Evolutionary conservation across 352 stramenopile species (phyloP).

Genomic region (Phytophthora fragariaefolia): DNA sequence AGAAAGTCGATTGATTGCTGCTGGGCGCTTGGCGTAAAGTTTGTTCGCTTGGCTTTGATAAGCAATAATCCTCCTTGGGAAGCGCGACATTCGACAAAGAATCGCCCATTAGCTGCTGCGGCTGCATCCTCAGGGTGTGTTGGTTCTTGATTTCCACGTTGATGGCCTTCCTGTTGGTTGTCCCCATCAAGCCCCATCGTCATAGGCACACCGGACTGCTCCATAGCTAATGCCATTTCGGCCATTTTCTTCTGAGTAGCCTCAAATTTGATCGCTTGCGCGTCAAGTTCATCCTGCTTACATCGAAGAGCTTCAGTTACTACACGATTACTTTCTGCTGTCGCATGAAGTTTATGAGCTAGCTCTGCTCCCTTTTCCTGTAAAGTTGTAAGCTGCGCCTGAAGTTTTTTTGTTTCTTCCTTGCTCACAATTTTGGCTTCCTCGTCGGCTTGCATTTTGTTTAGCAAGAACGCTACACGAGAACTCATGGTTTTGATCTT

Average conservation of each 20-base stretch:
- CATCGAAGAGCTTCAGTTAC: conserved; percentile 91
- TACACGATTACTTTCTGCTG: conserved; percentile 93
- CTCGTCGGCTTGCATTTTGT: conserved; percentile 97
- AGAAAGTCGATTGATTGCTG: conserved; percentile 88
- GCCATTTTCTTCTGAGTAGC: conserved; percentile 81
- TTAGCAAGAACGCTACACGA: conserved; percentile 94
- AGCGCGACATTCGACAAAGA: conserved; percentile 87
- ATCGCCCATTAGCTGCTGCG: conserved; percentile 70
- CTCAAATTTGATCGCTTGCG: conserved; percentile 81
- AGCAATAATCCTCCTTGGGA: conserved; percentile 88
- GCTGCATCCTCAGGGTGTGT: conserved; percentile 67
- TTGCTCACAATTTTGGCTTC: conserved; percentile 93
- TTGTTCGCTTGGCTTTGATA: conserved; percentile 93
- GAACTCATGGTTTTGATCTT: conserved; percentile 95
- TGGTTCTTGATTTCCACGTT: conserved; percentile 41
- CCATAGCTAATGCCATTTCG: conserved; percentile 59
- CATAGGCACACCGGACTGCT: conserved; percentile 54
- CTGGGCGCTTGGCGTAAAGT: conserved; percentile 56
- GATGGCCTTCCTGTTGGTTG: conserved; percentile 31
- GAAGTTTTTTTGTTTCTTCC: conserved; percentile 95
- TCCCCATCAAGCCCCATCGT: conserved; percentile 22
- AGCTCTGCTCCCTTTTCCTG: conserved; percentile 91
- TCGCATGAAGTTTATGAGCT: conserved; percentile 88
- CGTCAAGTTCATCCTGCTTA: conserved; percentile 92
- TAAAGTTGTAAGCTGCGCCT: conserved; percentile 90